A percentile compares a stretch with the other conserved stretches of the same genome.
These are phyloP conservation scores for Sophora flavescens DNA, from an alignment of 306 rosid species.

Conservation along the genomic window DNA sequence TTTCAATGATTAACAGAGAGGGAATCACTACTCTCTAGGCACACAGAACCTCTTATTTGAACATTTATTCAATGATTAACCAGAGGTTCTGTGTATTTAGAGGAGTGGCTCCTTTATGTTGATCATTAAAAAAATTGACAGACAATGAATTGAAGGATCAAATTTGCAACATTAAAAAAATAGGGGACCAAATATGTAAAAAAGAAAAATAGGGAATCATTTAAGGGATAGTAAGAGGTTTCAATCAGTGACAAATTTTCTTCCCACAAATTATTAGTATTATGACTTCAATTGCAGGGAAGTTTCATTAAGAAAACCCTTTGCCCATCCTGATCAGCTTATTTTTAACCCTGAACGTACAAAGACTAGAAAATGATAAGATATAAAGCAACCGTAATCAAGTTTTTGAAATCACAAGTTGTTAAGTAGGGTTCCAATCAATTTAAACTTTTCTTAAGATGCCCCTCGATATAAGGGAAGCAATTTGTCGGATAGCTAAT, in stretches of 20 bases:
- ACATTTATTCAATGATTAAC: no score
- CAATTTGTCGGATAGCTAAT: conserved; percentile 31
- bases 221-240: conserved; percentile 47
- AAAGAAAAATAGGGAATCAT: no score
- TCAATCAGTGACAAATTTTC: conserved; percentile 27
- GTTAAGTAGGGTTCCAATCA: conserved; percentile 44
- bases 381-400: conserved; percentile 45
- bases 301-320: conserved; percentile 41
- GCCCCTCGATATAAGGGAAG: conserved; percentile 37
- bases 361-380: conserved; percentile 37
- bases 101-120: no score
- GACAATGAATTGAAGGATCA: no score
- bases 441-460: conserved; percentile 27
- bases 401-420: conserved; percentile 32
- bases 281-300: conserved; percentile 54
- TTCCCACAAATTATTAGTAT: conserved; percentile 39
- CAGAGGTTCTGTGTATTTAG: no score
- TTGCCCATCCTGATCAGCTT: conserved; percentile 2
- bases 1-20: no score
- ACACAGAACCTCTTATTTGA: no score
- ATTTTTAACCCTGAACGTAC: conserved; percentile 34
- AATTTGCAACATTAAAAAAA: no score
- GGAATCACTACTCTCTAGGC: no score
- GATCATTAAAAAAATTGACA: no score
- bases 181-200: no score